A percentile compares a stretch with the other conserved stretches of the same genome.
These are phyloP conservation scores for Blepharisma undulans DNA, from an alignment of 169 alveolate genomes.

Conservation along the genomic window DNA sequence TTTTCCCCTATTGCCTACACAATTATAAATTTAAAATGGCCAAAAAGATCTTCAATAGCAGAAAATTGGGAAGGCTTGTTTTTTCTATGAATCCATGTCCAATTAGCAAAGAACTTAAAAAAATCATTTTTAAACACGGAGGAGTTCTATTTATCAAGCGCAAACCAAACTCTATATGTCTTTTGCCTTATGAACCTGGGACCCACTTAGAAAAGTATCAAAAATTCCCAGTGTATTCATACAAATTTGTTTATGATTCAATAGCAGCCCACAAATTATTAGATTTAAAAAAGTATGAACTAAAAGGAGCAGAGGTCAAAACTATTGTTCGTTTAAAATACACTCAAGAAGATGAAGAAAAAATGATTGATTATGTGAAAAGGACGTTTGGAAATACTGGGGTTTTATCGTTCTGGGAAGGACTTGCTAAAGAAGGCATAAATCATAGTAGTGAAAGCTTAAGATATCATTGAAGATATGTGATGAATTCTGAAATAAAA, in stretches of 20 bases:
- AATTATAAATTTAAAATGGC: neutral
- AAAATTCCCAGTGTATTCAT: neutral
- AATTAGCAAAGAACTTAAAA: neutral
- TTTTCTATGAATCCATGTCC: neutral
- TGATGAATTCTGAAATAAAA: neutral
- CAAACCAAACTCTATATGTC: neutral
- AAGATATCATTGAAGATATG: neutral
- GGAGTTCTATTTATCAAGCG: neutral
- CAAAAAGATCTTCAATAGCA: neutral
- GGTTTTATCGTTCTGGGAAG: neutral
- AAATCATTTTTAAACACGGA: neutral
- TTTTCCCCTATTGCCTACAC: neutral
- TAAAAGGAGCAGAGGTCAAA: neutral
- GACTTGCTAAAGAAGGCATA: neutral
- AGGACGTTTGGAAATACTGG: neutral
- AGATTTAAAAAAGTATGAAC: neutral
- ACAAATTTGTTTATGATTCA: neutral
- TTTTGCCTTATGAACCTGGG: neutral
- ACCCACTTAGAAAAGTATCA: neutral
- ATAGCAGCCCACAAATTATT: neutral
- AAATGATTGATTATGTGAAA: neutral
- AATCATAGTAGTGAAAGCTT: neutral
- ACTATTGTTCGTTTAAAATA: neutral
- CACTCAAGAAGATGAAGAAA: neutral
- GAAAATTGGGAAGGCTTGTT: neutral